Base-by-base conservation (phyloP, 768 basidiomycete species). In the Lepiota brunneoincarnata region DNA sequence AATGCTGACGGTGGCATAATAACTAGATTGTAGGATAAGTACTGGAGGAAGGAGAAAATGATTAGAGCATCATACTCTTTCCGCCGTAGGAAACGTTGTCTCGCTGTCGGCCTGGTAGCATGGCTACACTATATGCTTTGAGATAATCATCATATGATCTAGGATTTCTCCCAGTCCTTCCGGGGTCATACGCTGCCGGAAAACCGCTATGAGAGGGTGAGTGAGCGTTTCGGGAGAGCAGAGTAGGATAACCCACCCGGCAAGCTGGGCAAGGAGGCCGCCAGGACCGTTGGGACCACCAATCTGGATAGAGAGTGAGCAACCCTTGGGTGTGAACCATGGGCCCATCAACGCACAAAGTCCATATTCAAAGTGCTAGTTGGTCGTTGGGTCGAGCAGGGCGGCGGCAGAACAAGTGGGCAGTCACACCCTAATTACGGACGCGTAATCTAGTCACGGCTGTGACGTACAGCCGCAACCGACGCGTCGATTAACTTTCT, bases 1-100 rank as follows among this genome's bases (percentile, higher is more conserved):
- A 99, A 78, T 9, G 95, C 89, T 38, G 95, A 98, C 15, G 90
- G 93, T 2, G 97, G 97, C 93, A 99, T 94, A 50, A 99, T 91
- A 59, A 98, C 97, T 98, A 59, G 24, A 34, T 42, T 35, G 36
- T 15, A n/a, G 15, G 10, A 43, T 35, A 24, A 39, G 42, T 38
- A 46, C 58, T 43, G 54, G 24, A 59, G 43, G 54, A 56, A 28
- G 35, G 51, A 37, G 10, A 37, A 37, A 7, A 50, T 37, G 45
- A 37, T 40, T 45, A 43, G 49, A 48, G 38, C 57, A 35, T 39
- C 67, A 64, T 70, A 87, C 97, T 93, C 78, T 98, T 98, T 67
- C 97, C 97, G 59, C 97, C 97, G 63, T 95, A 98, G 52, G 93
- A 91, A 26, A 99, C 72, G 67, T 98, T 97, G 58, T 92, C 84